phyloP scores from a whole-genome alignment of 164 flowering plant species.

The Santalum album region DNA sequence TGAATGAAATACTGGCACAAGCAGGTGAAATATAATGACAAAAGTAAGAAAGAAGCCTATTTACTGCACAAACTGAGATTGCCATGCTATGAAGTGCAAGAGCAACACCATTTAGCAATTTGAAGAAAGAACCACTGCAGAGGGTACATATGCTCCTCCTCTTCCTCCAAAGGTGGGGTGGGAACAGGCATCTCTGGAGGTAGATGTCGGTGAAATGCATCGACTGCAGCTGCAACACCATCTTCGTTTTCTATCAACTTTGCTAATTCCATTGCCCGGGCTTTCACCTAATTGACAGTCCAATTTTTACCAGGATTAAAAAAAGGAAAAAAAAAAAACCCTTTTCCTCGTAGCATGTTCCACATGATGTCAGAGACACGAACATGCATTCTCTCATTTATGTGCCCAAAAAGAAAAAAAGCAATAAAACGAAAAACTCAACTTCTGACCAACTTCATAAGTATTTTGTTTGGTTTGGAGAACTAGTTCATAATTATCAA shows the following conservation, averaged over 20 bases:
- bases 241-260: slow-evolving; percentile 72
- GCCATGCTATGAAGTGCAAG: slow-evolving; percentile 45
- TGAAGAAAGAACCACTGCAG: slow-evolving; percentile 57
- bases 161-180: slow-evolving; percentile 22
- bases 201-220: slow-evolving; percentile 80
- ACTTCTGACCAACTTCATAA: no score
- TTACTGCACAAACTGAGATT: no score
- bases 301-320: neutral
- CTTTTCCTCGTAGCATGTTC: neutral
- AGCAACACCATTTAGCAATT: slow-evolving; percentile 54
- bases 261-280: slow-evolving; percentile 59
- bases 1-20: slow-evolving; percentile 10
- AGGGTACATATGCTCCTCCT: slow-evolving; percentile 2
- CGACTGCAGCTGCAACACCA: slow-evolving; percentile 82
- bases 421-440: no score
- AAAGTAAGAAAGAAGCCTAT: no score
- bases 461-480: no score
- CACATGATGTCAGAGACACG: no score
- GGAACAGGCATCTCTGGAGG: slow-evolving; percentile 61
- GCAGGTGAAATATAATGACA: neutral
- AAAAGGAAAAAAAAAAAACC: no score
- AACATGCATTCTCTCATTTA: no score
- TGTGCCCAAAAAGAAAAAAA: no score
- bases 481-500: no score
- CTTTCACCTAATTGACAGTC: slow-evolving; percentile 53